These are phyloP conservation scores for Powellomyces hirtus DNA, from an alignment of 192 early-diverging fungal genomes.

Conservation along the genomic window DNA sequence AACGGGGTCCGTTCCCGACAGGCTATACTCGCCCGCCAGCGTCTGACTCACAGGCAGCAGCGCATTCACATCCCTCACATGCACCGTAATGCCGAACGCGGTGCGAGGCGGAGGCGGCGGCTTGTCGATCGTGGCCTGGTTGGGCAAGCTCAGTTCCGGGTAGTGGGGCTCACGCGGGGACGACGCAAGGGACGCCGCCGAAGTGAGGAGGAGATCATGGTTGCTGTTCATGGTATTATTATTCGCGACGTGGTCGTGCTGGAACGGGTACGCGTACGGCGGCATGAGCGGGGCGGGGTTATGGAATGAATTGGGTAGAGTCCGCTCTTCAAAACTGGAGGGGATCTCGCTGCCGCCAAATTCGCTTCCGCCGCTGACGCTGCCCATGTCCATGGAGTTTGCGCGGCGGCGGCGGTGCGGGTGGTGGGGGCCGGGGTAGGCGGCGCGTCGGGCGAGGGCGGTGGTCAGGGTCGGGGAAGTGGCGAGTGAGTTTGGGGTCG, in stretches of 20 bases:
- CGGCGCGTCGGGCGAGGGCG: background rate
- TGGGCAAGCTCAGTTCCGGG: background rate
- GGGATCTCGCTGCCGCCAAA: slow-evolving; percentile 5
- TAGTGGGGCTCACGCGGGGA: background rate
- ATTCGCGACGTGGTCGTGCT: no score
- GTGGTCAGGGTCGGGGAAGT: background rate
- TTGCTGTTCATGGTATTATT: no score
- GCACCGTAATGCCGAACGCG: slow-evolving; percentile 30
- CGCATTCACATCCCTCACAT: slow-evolving; percentile 54
- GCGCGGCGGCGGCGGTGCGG: background rate
- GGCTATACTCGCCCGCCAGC: slow-evolving; percentile 54
- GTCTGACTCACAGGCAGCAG: slow-evolving; percentile 56
- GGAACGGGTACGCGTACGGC: no score
- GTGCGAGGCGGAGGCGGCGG: background rate
- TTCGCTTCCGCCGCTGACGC: slow-evolving; percentile 21
- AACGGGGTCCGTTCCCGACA: slow-evolving; percentile 58
- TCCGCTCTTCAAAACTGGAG: slow-evolving; percentile 8
- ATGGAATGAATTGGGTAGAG: no score
- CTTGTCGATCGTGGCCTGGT: background rate
- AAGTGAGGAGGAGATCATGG: no score
- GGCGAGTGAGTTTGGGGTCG: background rate
- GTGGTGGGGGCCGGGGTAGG: background rate
- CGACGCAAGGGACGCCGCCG: background rate
- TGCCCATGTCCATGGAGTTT: background rate
- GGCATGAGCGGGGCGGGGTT: no score